phyloP scores from a whole-genome alignment of 2,329 filamentous ascomycete species.

The Alternaria atra region DNA sequence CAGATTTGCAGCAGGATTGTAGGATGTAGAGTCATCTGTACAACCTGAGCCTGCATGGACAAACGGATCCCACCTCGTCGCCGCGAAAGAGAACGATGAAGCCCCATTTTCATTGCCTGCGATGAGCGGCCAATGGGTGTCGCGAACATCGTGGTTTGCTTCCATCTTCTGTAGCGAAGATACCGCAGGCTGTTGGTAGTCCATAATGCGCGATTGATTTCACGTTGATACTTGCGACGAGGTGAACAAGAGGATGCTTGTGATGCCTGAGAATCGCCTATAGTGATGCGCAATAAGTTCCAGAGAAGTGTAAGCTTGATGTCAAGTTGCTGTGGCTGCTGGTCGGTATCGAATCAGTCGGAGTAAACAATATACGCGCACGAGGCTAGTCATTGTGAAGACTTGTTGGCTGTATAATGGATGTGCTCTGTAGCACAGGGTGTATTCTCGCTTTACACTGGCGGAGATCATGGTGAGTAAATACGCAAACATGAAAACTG shows the following conservation, averaged over 20 bases:
- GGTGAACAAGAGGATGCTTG: background rate
- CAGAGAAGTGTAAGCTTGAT: background rate
- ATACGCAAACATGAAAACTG: background rate
- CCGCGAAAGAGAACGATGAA: background rate
- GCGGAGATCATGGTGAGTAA: background rate
- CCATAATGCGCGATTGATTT: background rate
- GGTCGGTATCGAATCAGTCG: background rate
- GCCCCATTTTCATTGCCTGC: background rate
- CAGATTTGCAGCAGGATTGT: background rate
- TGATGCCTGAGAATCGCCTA: background rate
- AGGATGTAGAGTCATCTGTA: background rate
- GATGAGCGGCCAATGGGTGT: background rate
- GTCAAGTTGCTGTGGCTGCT: background rate
- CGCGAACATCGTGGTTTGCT: background rate
- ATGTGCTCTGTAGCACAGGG: background rate
- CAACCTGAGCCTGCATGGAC: background rate
- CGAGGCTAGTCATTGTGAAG: background rate
- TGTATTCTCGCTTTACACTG: background rate
- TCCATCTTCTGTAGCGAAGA: background rate
- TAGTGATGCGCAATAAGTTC: background rate
- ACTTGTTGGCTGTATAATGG: background rate
- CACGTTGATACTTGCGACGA: background rate
- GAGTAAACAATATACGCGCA: background rate
- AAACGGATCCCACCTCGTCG: background rate
- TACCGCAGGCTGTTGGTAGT: background rate